Evolutionary conservation across 371 early-diverging fungal genomes (phyloP).

Genomic region (Rhizopus stolonifer): DNA sequence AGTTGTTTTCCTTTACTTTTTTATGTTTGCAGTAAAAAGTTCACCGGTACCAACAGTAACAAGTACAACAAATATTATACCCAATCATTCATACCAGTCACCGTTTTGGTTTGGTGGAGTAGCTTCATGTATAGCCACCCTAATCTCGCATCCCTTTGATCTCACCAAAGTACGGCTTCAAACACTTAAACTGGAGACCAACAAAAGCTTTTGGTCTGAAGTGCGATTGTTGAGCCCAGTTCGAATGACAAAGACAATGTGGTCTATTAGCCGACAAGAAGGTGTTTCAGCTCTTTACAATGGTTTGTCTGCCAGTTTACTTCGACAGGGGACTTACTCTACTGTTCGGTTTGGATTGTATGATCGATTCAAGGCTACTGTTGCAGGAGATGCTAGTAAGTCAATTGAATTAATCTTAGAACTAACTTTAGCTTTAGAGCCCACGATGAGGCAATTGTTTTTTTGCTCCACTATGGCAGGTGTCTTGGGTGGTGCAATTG

Average conservation of each 20-base stretch:
- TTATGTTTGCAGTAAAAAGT: background rate
- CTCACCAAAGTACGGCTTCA: conserved; percentile 76
- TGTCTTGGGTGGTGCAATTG: conserved; percentile 65
- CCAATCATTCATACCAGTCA: conserved; percentile 22
- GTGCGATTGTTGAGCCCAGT: conserved; percentile 29
- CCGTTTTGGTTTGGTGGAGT: conserved; percentile 64
- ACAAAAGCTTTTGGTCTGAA: conserved; percentile 25
- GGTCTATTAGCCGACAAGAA: conserved; percentile 42
- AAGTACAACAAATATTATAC: background rate
- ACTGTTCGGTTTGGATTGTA: conserved; percentile 72
- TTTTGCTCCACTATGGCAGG: conserved; percentile 66
- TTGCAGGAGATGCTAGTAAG: conserved; percentile 49
- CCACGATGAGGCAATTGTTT: conserved; percentile 52
- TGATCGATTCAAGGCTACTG: conserved; percentile 54
- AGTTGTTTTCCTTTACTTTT: background rate
- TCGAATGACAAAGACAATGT: conserved; percentile 46
- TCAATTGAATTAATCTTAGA: background rate
- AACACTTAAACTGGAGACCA: conserved; percentile 38
- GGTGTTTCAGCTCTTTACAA: conserved; percentile 54
- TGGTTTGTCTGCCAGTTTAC: conserved; percentile 64
- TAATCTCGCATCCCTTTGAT: conserved; percentile 77
- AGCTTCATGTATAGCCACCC: conserved; percentile 63
- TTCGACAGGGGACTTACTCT: conserved; percentile 73
- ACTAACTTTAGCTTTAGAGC: too few relatives aligned
- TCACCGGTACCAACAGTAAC: background rate